phyloP scores from a whole-genome alignment of 2,329 filamentous ascomycete species.

The Fusarium keratoplasticum region DNA sequence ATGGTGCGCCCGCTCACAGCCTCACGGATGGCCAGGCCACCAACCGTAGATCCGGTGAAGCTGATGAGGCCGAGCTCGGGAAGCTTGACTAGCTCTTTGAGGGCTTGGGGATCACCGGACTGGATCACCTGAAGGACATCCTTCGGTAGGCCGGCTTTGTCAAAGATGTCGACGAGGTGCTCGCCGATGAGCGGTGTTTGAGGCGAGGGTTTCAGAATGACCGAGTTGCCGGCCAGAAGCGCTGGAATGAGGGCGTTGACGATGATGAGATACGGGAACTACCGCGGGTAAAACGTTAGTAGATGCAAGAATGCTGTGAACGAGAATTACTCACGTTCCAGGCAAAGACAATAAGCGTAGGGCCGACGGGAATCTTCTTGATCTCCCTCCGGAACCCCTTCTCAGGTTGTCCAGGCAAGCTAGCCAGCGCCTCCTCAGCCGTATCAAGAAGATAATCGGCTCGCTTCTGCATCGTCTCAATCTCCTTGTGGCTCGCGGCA shows the following conservation, averaged over 20 bases:
- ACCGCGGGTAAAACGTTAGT: neutral
- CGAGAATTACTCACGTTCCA: constrained; percentile 78
- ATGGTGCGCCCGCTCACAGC: neutral
- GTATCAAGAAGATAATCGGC: constrained; percentile 87
- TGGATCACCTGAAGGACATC: neutral
- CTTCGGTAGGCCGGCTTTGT: neutral
- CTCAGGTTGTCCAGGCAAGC: constrained; percentile 83
- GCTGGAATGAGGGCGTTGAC: constrained; percentile 92
- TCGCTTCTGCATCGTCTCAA: constrained; percentile 84
- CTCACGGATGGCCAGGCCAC: neutral
- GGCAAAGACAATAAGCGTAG: constrained; percentile 87
- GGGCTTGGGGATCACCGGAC: neutral
- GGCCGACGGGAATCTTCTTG: constrained; percentile 85
- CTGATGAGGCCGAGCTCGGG: neutral
- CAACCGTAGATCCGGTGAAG: neutral
- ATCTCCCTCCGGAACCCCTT: constrained; percentile 90
- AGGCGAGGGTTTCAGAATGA: constrained; percentile 89
- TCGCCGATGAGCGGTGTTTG: neutral
- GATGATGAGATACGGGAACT: constrained; percentile 94
- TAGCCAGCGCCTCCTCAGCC: constrained; percentile 79
- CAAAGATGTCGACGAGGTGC: neutral
- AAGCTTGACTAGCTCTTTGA: neutral
- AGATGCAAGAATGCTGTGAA: accelerated
- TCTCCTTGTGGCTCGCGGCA: constrained; percentile 82
- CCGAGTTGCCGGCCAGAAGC: constrained; percentile 85